Conservation (phyloP, 2,329 filamentous ascomycete species). For the Xylariaceae sp. region DNA sequence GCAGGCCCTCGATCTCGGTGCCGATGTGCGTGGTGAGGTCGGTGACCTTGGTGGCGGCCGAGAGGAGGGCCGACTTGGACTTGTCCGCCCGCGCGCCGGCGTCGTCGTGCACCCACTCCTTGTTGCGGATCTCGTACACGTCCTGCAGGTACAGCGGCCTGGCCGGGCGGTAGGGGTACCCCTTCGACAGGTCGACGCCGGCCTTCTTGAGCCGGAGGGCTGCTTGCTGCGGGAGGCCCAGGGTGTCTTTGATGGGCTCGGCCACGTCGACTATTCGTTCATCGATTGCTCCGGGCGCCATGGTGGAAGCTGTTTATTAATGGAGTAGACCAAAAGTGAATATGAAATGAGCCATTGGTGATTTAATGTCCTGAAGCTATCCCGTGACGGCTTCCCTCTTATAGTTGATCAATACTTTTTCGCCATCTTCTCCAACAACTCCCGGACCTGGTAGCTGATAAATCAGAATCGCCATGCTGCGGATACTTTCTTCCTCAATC, state of each 20-base stretch:
- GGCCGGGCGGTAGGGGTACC: slow-evolving; percentile 66
- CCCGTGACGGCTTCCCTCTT: slow-evolving; percentile 7
- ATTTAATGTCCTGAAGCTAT: not conserved
- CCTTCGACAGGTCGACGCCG: slow-evolving; percentile 62
- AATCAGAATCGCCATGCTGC: too few species aligned
- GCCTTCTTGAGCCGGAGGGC: slow-evolving; percentile 59
- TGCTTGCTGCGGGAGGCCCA: slow-evolving; percentile 54
- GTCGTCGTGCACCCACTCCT: slow-evolving; percentile 51
- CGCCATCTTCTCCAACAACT: slow-evolving; percentile 4
- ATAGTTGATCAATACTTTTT: slow-evolving; percentile 1
- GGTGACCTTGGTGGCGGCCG: slow-evolving; percentile 57
- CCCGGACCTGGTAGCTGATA: slow-evolving; percentile 8
- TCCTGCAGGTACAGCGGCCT: slow-evolving; percentile 65
- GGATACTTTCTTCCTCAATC: not conserved
- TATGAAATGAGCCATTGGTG: too few species aligned
- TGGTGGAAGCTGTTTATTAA: slow-evolving; percentile 21
- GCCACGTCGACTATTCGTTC: slow-evolving; percentile 58
- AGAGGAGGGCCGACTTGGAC: slow-evolving; percentile 54
- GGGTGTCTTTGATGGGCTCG: slow-evolving; percentile 56
- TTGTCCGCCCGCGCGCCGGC: slow-evolving; percentile 60
- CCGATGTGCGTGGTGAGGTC: slow-evolving; percentile 58
- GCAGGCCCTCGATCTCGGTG: slow-evolving; percentile 58
- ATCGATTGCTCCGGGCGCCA: slow-evolving; percentile 55
- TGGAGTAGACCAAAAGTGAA: too few species aligned
- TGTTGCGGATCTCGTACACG: slow-evolving; percentile 58